Percentiles rank a stretch among this genome's conserved stretches.
These are phyloP conservation scores for Penicillium odoratum DNA, from an alignment of 495 filamentous ascomycete species.

Conservation along the genomic window DNA sequence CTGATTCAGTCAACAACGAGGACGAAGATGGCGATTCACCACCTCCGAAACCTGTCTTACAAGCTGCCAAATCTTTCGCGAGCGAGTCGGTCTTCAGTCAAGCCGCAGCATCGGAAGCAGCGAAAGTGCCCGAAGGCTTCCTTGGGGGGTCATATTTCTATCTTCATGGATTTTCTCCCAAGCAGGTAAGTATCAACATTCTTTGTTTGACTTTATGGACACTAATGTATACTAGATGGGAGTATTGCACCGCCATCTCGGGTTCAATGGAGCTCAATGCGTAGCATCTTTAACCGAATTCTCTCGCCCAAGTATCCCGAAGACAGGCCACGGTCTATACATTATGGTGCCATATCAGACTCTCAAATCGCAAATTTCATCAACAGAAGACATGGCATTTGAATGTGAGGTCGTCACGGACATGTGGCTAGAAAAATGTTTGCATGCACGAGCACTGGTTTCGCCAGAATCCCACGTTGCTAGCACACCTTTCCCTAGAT, in stretches of 20 bases:
- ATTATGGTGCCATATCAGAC: constrained; percentile 58
- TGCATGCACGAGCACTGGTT: constrained; percentile 70
- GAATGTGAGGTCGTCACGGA: constrained; percentile 68
- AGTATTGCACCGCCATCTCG: constrained; percentile 52
- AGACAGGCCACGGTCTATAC: constrained; percentile 44
- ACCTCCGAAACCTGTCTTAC: constrained; percentile 26
- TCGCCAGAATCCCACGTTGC: constrained; percentile 69
- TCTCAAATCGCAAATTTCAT: constrained; percentile 35
- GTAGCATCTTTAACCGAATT: constrained; percentile 42
- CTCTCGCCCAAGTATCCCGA: constrained; percentile 40
- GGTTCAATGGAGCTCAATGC: constrained; percentile 53
- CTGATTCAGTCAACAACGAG: constrained; percentile 27
- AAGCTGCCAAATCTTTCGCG: constrained; percentile 43
- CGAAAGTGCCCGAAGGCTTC: constrained; percentile 29
- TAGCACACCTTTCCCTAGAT: constrained; percentile 69
- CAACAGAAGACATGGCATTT: constrained; percentile 43
- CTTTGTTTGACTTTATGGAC: not conserved
- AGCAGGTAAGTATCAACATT: constrained; percentile 41
- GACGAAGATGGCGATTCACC: constrained; percentile 29
- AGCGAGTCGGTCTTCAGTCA: constrained; percentile 40
- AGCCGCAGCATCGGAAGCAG: constrained; percentile 18
- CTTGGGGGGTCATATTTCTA: constrained; percentile 54
- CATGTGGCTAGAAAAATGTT: constrained; percentile 89
- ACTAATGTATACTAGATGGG: constrained; percentile 34
- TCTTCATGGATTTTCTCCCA: constrained; percentile 63